Percentiles rank a stretch among this genome's conserved stretches.
phyloP scores from a whole-genome alignment of 768 basidiomycete genomes.

The Lyophyllum semitale region DNA sequence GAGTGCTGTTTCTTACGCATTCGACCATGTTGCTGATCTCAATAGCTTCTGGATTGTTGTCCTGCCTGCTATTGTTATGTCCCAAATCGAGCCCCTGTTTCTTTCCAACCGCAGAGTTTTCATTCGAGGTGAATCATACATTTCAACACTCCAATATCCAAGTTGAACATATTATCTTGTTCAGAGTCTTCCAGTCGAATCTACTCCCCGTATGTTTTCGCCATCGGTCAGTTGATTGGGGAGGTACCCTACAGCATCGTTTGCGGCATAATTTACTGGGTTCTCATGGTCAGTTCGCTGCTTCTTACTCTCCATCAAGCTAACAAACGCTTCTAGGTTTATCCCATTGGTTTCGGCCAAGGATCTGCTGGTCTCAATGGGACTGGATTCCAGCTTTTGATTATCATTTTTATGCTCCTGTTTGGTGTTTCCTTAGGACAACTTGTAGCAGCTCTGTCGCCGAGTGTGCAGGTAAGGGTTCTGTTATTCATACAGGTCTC shows the following conservation, averaged over 20 bases:
- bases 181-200: conserved; percentile 80
- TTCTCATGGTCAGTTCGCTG: conserved; percentile 53
- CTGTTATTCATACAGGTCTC: conserved; percentile 28
- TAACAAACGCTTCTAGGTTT: conserved; percentile 37
- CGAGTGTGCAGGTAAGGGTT: conserved; percentile 63
- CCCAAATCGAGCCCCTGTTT: conserved; percentile 83
- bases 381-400: conserved; percentile 71
- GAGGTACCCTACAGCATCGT: conserved; percentile 78
- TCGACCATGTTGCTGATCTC: not conserved
- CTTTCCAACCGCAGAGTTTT: conserved; percentile 65
- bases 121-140: conserved; percentile 27
- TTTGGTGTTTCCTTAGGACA: conserved; percentile 72
- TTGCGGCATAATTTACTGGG: conserved; percentile 77
- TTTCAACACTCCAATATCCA: conserved; percentile 9
- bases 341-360: conserved; percentile 68
- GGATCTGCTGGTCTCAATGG: conserved; percentile 61
- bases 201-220: conserved; percentile 85
- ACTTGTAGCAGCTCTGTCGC: conserved; percentile 73
- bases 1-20: conserved; percentile 24
- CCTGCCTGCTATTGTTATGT: conserved; percentile 75
- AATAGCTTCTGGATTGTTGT: conserved; percentile 66
- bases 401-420: conserved; percentile 69
- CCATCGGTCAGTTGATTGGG: conserved; percentile 77
- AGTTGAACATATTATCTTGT: not conserved
- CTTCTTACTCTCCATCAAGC: not conserved